These are phyloP conservation scores for Phytophthora quininea DNA, from an alignment of 352 stramenopile species.

Conservation along the genomic window DNA sequence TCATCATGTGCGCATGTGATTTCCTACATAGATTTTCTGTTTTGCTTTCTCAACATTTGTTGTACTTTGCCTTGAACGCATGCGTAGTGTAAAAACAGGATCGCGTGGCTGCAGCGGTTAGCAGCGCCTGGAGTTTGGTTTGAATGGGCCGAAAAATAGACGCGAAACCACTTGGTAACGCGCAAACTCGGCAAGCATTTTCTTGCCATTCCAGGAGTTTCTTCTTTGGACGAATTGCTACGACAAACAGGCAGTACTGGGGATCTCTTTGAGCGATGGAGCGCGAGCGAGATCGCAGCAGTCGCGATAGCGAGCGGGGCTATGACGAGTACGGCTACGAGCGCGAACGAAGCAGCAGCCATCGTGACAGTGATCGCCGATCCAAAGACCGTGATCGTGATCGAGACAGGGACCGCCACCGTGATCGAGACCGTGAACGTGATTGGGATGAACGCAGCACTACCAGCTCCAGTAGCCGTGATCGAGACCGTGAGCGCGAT, in stretches of 20 bases:
- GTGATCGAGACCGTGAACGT: constrained; percentile 29
- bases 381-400: constrained; percentile 20
- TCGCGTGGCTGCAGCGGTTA: constrained; percentile 4
- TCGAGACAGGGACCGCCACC: constrained; percentile 28
- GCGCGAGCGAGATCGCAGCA: constrained; percentile 30
- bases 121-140: constrained; percentile 1
- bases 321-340: constrained; percentile 26
- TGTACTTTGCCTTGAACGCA: constrained; percentile 22
- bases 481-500: constrained; percentile 27
- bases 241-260: constrained; percentile 5
- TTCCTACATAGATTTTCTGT: constrained; percentile 33
- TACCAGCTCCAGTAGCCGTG: constrained; percentile 30
- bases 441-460: constrained; percentile 46
- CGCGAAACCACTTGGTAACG: constrained; percentile 28
- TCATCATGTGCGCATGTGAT: constrained; percentile 10
- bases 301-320: constrained; percentile 24
- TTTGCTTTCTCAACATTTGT: constrained; percentile 24
- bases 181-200: background rate
- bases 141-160: constrained; percentile 30
- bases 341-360: constrained; percentile 24
- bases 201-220: constrained; percentile 29
- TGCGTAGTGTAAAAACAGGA: constrained; percentile 12
- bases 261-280: constrained; percentile 35
- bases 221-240: constrained; percentile 22
- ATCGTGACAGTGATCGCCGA: background rate